Evolutionary conservation across 495 filamentous ascomycete species (phyloP), one percentile per base, ranked within the genome.

Genomic region (Podospora conica): DNA sequence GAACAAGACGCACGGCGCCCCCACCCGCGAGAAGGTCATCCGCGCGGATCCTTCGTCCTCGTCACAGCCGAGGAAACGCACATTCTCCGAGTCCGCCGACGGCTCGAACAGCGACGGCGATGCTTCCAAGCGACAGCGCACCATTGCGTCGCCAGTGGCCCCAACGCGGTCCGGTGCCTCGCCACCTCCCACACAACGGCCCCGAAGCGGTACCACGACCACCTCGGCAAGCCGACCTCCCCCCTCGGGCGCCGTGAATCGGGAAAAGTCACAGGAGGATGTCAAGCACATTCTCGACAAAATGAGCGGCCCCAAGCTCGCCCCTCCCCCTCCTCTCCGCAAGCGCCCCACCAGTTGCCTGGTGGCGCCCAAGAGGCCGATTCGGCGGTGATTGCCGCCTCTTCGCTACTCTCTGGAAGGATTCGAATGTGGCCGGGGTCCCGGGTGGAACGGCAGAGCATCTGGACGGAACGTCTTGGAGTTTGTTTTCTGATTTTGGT

Each of bases 1-100:
- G 67, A 71, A 71, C 66, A 55, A 28, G 8, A 55, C 25, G 11
- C 57, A 24, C 23, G 10, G 55, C 24, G 29, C 60, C 55, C 5
- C 9, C 12, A 8, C 33, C 5, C 60, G 28, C 2, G 27, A 20
- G 0, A 61, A 48, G 29, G 12, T 0, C 8, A n/a, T 0, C n/a
- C 20, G 8, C 28, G 33, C 15, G 18, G n/a, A 21, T 24, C 20
- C 28, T 24, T 53, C 60, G 20, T 31, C 60, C 20, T 31, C 60
- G n/a, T 9, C 60, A n/a, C 40, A 48, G 40, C 15, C 18, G 15
- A 48, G n/a, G 40, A 48, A 48, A n/a, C 40, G 40, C 6, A 48
- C 18, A 48, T 48, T 48, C 40, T n/a, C 40, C 40, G 40, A 48
- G 15, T 48, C 40, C 1, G 40, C 6, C 40, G 18, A 48, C 40